Percentiles rank a stretch among this genome's conserved stretches.
These are phyloP conservation scores for Tulasnella sp. DNA, from an alignment of 768 basidiomycete species.

Conservation along the genomic window DNA sequence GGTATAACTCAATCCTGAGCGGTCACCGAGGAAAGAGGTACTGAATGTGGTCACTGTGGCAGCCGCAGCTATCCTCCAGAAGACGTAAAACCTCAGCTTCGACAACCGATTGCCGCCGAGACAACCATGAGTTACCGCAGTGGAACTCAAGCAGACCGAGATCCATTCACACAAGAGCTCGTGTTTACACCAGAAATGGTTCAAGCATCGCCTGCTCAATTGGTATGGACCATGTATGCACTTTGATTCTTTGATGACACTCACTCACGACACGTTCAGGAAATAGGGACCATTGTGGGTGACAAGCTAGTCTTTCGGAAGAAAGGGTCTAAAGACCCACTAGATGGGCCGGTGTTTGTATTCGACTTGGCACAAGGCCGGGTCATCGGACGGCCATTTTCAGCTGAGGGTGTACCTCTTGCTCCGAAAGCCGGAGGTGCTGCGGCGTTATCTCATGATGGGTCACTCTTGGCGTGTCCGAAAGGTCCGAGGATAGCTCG, in stretches of 20 bases:
- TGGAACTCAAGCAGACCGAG: not conserved
- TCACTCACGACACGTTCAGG: not conserved
- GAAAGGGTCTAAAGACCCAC: not conserved
- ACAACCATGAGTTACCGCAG: not conserved
- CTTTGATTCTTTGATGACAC: not conserved
- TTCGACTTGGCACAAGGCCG: not conserved
- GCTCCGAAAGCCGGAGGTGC: not conserved
- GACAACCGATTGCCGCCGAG: too few species aligned
- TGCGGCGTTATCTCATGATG: not conserved
- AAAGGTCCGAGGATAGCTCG: not conserved
- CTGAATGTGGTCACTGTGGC: too few species aligned
- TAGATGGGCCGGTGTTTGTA: not conserved
- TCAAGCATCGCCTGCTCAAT: not conserved
- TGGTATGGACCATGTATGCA: not conserved
- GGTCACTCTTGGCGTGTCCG: not conserved
- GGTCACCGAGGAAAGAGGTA: too few species aligned
- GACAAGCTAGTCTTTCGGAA: not conserved
- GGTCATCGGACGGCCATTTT: not conserved
- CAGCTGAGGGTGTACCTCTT: not conserved
- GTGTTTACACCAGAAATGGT: conserved; percentile 4
- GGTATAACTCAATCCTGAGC: too few species aligned
- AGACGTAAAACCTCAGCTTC: too few species aligned
- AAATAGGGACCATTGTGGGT: conserved; percentile 1
- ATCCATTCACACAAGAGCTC: not conserved
- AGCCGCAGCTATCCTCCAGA: too few species aligned